Percentiles rank a stretch among this genome's conserved stretches.
Conservation (phyloP, 306 rosid genomes). For the cucumber (Cucumis sativus) region Cucumber_9930_V3 NC_026659.2:2850501-2851000, state of each 20-base stretch:
- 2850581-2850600: too few relatives aligned
- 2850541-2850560: background rate
- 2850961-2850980: background rate
- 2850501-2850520: background rate
- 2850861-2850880: background rate
- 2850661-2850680: background rate
- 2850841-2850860: too few relatives aligned
- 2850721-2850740: too few relatives aligned
- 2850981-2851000: background rate
- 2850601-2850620: background rate
- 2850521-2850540: background rate
- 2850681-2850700: too few relatives aligned
- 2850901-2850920: background rate
- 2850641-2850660: background rate
- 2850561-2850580: background rate
- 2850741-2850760: too few relatives aligned
- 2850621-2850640: background rate
- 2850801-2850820: too few relatives aligned
- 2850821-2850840: too few relatives aligned
- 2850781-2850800: too few relatives aligned
- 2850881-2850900: background rate
- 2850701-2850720: too few relatives aligned
- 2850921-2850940: background rate
- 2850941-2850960: background rate
- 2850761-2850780: too few relatives aligned